A percentile compares a stretch with the other conserved stretches of the same genome.
Conservation (phyloP, 345 rosid genomes). For the Euphorbia peplus region DNA sequence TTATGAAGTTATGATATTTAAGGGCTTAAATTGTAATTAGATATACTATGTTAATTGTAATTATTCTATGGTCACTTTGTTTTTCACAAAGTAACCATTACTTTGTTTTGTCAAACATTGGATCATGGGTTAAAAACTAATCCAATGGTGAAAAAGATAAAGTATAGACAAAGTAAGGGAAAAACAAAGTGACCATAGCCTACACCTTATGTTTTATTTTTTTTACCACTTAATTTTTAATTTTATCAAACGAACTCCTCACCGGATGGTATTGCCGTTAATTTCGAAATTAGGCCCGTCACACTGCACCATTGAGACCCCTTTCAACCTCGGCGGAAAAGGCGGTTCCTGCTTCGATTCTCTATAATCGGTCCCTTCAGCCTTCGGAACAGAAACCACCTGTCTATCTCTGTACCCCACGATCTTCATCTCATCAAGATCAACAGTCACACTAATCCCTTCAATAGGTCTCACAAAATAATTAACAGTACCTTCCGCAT, state of each 20-base stretch:
- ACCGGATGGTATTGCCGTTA: constrained; percentile 34
- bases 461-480: constrained; percentile 37
- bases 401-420: constrained; percentile 19
- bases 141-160: too few species aligned
- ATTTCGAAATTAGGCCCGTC: constrained; percentile 40
- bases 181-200: too few species aligned
- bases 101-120: too few species aligned
- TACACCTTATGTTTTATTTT: too few species aligned
- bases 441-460: constrained; percentile 31
- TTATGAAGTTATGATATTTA: too few species aligned
- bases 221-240: too few species aligned
- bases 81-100: too few species aligned
- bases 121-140: too few species aligned
- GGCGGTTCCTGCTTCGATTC: constrained; percentile 28
- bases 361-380: constrained; percentile 39
- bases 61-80: too few species aligned
- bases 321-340: constrained; percentile 18
- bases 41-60: too few species aligned
- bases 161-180: too few species aligned
- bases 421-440: constrained; percentile 35
- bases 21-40: too few species aligned
- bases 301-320: constrained; percentile 31
- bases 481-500: constrained; percentile 36
- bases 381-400: constrained; percentile 34
- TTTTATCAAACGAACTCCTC: not conserved